Percentiles rank a stretch among this genome's conserved stretches.
phyloP scores from a whole-genome alignment of 805 yeast genomes.

The Candida nemodendra region DNA sequence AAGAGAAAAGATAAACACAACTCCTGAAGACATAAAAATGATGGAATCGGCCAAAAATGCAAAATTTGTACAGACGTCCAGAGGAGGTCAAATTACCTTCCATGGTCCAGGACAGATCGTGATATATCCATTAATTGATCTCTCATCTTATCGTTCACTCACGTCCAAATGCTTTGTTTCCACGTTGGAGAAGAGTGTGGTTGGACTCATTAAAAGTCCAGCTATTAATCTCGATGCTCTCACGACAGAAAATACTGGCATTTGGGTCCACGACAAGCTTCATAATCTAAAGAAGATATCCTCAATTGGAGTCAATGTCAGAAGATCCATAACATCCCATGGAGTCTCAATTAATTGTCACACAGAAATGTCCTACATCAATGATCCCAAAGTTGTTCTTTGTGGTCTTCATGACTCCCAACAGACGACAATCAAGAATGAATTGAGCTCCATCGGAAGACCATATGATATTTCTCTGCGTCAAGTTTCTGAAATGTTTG shows the following conservation, averaged over 20 bases:
- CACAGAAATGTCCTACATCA: constrained; percentile 72
- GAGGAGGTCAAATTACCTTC: constrained; percentile 97
- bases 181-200: constrained; percentile 42
- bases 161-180: constrained; percentile 53
- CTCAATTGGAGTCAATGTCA: constrained; percentile 85
- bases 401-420: constrained; percentile 73
- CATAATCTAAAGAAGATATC: constrained; percentile 63
- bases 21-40: constrained; percentile 20
- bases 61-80: constrained; percentile 66
- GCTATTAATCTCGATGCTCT: constrained; percentile 41
- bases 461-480: constrained; percentile 19
- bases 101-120: constrained; percentile 97
- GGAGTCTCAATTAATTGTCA: constrained; percentile 80
- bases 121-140: constrained; percentile 74
- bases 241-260: constrained; percentile 78
- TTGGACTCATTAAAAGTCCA: constrained; percentile 19
- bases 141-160: constrained; percentile 53
- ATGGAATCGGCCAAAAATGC: constrained; percentile 43
- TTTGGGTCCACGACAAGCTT: constrained; percentile 54
- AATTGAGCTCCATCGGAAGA: constrained; percentile 10
- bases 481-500: constrained; percentile 44
- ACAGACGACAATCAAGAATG: constrained; percentile 52
- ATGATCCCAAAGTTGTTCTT: constrained; percentile 61
- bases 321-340: constrained; percentile 81
- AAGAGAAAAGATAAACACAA: constrained; percentile 59